Evolutionary conservation across 1,284 basidiomycete species (phyloP), one percentile per base, ranked within the genome.

Genomic region (Pterula multifida): DNA sequence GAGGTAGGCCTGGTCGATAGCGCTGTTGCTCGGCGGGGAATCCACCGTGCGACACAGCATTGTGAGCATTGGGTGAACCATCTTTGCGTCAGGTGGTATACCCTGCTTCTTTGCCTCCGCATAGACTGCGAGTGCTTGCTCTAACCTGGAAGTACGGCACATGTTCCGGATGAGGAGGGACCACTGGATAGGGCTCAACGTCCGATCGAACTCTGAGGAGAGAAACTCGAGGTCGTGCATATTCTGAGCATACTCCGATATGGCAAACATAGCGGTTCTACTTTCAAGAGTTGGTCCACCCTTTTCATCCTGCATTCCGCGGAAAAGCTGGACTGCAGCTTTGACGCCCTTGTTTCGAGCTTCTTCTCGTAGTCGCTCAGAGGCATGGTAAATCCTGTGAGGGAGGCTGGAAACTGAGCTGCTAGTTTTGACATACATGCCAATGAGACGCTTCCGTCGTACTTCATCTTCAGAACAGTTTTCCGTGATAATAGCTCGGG

Each of bases 31-130:
- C 3, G 69, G 69, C 2, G 59, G 52, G n/a, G 57, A 59, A 2
- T 68, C 55, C 11, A 61, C 61, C 32, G 60, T 56, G 35, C 63
- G 55, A 53, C 3, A 9, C 26, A 3, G 50, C 22, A 19, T 23
- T 24, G 66, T 70, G 24, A 85, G 65, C 2, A 87, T 57, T 3
- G 76, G 74, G 24, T 69, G 67, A 12, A 79, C 63, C 54, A 83
- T 66, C 32, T 62, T 62, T 11, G 71, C 65, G 23, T 75, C 71
- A 3, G 76, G 75, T 2, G 53, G 55, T 21, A 79, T 60, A 13
- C 72, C 73, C 11, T 64, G 59, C 9, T 59, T 54, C 51, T 65
- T 66, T 45, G 75, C 68, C 25, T 66, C 60, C 17, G 68, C 56
- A 59, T 81, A 85, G 13, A 79, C 62, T 1, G 61, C 58, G 19